These are phyloP conservation scores for Ocimum tenuiflorum DNA, from an alignment of 257 asterid species.

Conservation along the genomic window DNA sequence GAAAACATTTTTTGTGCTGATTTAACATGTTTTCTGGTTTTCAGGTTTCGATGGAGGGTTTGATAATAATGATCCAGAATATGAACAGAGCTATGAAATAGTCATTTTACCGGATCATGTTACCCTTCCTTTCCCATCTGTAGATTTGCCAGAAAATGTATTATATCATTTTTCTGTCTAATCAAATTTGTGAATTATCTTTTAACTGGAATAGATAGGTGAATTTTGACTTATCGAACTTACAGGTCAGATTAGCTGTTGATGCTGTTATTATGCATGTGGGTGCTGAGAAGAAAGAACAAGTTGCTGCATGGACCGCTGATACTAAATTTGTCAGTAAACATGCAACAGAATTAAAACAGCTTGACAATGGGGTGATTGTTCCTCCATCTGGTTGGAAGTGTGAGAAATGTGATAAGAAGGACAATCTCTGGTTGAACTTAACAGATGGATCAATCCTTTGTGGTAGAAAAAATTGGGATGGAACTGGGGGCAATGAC, in stretches of 20 bases:
- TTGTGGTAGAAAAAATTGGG: conserved; percentile 92
- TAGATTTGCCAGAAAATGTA: conserved; percentile 96
- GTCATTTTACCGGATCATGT: conserved; percentile 71
- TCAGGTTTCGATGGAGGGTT: conserved; percentile 89
- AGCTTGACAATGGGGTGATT: conserved; percentile 74
- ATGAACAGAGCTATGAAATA: conserved; percentile 61
- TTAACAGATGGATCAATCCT: conserved; percentile 86
- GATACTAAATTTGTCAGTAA: conserved; percentile 64
- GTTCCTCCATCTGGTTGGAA: conserved; percentile 94
- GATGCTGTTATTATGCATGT: conserved; percentile 69
- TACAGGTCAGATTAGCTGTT: conserved; percentile 89
- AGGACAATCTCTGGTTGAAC: conserved; percentile 92
- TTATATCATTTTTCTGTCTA: not conserved
- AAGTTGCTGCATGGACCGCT: conserved; percentile 91
- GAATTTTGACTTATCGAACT: conserved; percentile 5
- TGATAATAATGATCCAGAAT: conserved; percentile 69
- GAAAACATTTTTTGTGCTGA: not conserved
- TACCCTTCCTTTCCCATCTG: conserved; percentile 86
- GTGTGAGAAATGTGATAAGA: conserved; percentile 88
- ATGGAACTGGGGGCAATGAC: conserved; percentile 92
- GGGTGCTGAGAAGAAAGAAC: conserved; percentile 92
- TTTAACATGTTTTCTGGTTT: conserved; percentile 17
- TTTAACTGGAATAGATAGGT: conserved; percentile 1
- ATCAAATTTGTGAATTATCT: not conserved
- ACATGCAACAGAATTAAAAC: conserved; percentile 72